Evolutionary conservation across 805 yeast species (phyloP).

Genomic region (Cyberlindnera suaveolens): DNA sequence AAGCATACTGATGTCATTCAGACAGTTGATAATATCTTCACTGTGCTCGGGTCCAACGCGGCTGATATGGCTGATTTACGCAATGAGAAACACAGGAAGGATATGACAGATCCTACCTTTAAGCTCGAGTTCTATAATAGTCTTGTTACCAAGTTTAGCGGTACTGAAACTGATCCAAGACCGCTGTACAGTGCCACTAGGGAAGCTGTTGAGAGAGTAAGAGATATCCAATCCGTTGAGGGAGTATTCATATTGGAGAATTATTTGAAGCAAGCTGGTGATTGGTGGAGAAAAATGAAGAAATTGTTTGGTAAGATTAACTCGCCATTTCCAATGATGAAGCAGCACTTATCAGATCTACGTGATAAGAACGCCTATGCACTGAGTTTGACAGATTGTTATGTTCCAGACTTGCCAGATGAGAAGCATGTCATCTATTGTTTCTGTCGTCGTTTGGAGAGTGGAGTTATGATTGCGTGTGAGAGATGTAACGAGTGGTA

Average conservation of each 20-base stretch:
- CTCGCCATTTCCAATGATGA: constrained; percentile 27
- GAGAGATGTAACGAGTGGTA: constrained; percentile 70
- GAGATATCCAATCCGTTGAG: constrained; percentile 4
- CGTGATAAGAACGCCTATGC: constrained; percentile 17
- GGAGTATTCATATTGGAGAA: constrained; percentile 13
- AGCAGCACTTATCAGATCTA: constrained; percentile 21
- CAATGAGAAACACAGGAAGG: background rate
- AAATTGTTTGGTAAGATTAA: constrained; percentile 30
- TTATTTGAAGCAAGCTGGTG: constrained; percentile 25
- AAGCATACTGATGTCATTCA: constrained; percentile 11
- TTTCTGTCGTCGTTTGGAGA: constrained; percentile 54
- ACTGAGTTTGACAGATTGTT: constrained; percentile 22
- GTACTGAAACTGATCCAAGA: constrained; percentile 27
- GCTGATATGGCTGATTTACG: background rate
- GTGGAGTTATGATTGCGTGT: constrained; percentile 64
- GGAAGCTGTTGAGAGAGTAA: constrained; percentile 19
- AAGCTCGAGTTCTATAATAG: constrained; percentile 2
- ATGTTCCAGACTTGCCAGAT: constrained; percentile 4
- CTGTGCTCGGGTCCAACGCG: background rate
- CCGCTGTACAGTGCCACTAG: constrained; percentile 25
- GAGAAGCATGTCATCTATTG: constrained; percentile 37
- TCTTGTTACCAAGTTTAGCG: constrained; percentile 20
- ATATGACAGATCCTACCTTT: constrained; percentile 3
- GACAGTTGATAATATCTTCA: constrained; percentile 12
- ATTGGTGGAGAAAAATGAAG: constrained; percentile 32